Evolutionary conservation across 768 basidiomycete species (phyloP).

Genomic region (Mycena albidolilacea): DNA sequence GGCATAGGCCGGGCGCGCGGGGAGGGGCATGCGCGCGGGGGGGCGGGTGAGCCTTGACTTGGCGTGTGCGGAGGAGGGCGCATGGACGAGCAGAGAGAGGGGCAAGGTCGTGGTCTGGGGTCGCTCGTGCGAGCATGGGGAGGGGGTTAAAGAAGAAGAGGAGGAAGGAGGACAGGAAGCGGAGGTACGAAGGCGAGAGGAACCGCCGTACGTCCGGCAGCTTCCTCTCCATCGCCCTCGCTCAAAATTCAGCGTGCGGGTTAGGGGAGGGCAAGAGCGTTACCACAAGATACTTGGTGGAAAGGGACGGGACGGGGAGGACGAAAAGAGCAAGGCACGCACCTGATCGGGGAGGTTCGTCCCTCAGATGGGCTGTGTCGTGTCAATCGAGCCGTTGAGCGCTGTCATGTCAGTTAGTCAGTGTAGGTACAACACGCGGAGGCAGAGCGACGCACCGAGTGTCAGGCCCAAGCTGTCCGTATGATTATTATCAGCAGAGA

Average conservation of each 20-base stretch:
- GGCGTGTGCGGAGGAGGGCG: not conserved
- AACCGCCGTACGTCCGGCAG: constrained; percentile 27
- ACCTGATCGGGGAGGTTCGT: constrained; percentile 68
- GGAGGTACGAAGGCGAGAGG: not conserved
- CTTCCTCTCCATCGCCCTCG: not conserved
- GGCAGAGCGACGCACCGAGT: constrained; percentile 53
- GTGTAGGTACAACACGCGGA: not conserved
- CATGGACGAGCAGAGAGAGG: constrained; percentile 21
- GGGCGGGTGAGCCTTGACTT: not conserved
- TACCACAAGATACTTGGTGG: too few species aligned
- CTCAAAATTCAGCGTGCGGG: constrained; percentile 35
- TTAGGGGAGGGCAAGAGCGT: not conserved
- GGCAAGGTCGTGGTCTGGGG: constrained; percentile 18
- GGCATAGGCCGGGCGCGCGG: constrained; percentile 27
- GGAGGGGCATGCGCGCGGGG: constrained; percentile 12
- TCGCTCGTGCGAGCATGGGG: not conserved
- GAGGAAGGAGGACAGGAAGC: not conserved
- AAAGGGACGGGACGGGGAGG: not conserved
- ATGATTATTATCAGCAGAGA: not conserved
- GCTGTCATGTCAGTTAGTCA: constrained; percentile 40
- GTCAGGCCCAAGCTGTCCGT: constrained; percentile 84
- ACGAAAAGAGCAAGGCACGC: not conserved
- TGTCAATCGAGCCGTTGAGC: constrained; percentile 77
- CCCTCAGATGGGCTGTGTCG: constrained; percentile 70
- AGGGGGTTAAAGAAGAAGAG: not conserved